These are phyloP conservation scores for Mortierella sp. DNA, from an alignment of 371 early-diverging fungal genomes.

Conservation along the genomic window DNA sequence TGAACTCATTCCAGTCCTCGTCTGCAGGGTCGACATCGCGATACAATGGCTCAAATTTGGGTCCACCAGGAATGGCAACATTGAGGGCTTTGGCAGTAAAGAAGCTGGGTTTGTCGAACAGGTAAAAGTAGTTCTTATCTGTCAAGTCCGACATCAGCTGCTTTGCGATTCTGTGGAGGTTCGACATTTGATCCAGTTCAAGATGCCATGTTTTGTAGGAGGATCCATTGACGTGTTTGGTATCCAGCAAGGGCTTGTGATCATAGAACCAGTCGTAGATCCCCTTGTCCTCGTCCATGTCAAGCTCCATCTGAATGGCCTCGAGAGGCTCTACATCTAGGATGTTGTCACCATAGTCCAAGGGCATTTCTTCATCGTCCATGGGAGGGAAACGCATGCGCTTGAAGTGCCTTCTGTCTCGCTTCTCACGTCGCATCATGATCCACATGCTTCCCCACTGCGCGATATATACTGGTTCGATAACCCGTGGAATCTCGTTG, in stretches of 20 bases:
- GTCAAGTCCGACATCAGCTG: slow-evolving; percentile 93
- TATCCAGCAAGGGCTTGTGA: slow-evolving; percentile 90
- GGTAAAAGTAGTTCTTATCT: slow-evolving; percentile 96
- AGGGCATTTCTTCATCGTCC: slow-evolving; percentile 98
- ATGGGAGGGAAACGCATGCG: slow-evolving; percentile 98
- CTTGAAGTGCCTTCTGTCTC: slow-evolving; percentile 97
- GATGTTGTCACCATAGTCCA: slow-evolving; percentile 98
- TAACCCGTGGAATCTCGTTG: slow-evolving; percentile 95
- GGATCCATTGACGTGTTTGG: slow-evolving; percentile 90
- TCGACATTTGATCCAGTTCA: slow-evolving; percentile 94
- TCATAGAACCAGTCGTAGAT: slow-evolving; percentile 98
- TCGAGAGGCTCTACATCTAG: slow-evolving; percentile 97
- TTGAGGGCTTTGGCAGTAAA: slow-evolving; percentile 98
- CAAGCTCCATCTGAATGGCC: slow-evolving; percentile 98
- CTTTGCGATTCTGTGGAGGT: slow-evolving; percentile 90
- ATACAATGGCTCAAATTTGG: slow-evolving; percentile 97
- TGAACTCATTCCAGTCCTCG: slow-evolving; percentile 99
- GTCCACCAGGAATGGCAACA: slow-evolving; percentile 99
- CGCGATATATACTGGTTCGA: slow-evolving; percentile 96
- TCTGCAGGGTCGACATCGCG: slow-evolving; percentile 95
- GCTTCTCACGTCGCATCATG: slow-evolving; percentile 98
- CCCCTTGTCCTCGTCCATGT: slow-evolving; percentile 93
- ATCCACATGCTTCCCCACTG: slow-evolving; percentile 99
- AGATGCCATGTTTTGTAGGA: slow-evolving; percentile 93
- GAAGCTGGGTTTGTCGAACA: slow-evolving; percentile 95